Evolutionary conservation across 2,329 filamentous ascomycete species (phyloP).

Genomic region (Xylariaceae sp.): DNA sequence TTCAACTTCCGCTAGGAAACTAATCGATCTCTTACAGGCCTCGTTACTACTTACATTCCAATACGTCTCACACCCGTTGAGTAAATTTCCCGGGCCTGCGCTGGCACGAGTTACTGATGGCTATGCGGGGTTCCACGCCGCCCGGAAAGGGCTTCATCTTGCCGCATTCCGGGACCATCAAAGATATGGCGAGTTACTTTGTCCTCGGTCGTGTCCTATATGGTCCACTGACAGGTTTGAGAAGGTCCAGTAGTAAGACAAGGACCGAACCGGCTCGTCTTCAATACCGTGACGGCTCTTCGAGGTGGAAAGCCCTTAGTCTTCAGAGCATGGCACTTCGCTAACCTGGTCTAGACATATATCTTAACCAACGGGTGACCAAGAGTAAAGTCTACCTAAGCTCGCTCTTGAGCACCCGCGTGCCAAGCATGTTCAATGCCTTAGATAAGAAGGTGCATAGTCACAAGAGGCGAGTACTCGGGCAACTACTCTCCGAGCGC

Average conservation of each 20-base stretch:
- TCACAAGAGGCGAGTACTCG: constrained; percentile 12
- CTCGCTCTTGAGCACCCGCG: neutral
- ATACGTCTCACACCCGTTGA: constrained; percentile 7
- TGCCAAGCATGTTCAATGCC: constrained; percentile 10
- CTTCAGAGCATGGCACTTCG: neutral
- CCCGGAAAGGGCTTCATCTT: constrained; percentile 2
- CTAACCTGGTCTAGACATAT: constrained; percentile 10
- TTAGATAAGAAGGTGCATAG: constrained; percentile 11
- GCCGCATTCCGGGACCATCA: constrained; percentile 7
- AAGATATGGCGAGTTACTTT: constrained; percentile 7
- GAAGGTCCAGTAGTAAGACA: constrained; percentile 9
- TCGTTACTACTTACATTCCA: constrained; percentile 1
- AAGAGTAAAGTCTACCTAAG: constrained; percentile 5
- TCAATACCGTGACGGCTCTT: constrained; percentile 12
- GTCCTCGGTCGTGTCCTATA: neutral
- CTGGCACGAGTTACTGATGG: constrained; percentile 9
- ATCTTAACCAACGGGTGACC: constrained; percentile 5
- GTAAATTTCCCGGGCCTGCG: constrained; percentile 8
- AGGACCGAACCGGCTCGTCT: constrained; percentile 11
- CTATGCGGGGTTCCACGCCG: constrained; percentile 9
- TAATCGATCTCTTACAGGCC: neutral
- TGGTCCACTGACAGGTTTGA: neutral
- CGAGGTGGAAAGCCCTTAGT: constrained; percentile 1
- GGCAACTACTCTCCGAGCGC: constrained; percentile 14
- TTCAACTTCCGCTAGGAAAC: too few relatives aligned